Base-by-base conservation (phyloP, 179 eudicot species). In the Corrigiola litoralis region DNA sequence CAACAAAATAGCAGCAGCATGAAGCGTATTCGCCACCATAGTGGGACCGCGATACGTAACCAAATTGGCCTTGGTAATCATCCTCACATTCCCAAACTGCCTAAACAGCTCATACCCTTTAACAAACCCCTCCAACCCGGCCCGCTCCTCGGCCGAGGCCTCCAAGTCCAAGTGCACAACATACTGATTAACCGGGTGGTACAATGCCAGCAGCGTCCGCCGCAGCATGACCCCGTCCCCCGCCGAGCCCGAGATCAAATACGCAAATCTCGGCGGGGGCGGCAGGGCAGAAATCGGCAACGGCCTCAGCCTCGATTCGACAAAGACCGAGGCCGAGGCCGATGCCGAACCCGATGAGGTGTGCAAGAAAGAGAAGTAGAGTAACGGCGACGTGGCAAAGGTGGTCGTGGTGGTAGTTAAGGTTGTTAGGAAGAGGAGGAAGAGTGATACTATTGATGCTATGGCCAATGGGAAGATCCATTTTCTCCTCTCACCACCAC, bases 1-100 rank as follows among this genome's bases (percentile, higher is more conserved):
- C 61, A 92, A 49, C 83, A 92, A 78, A 61, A 92, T 79, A 4
- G 96, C 89, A 12, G 98, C 96, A 3, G 98, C 96, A 61, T 92
- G 98, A 14, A 92, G 83, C 1, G 98, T 92, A 62, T 92, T 92
- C 2, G 96, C 87, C 34, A 92, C 98, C 98, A 92, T 92, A 0
- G 97, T 92, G 0, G 97, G 97, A 0, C 97, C 97, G 0, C 95
- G 61, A 31, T 92, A 92, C 0, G 96, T 89, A 1, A 91, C 83
- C 76, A 92, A 65, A 87, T 92, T 92, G 8, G 96, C 91, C 85
- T 83, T 89, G n/a, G 73, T 73, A 49, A 89, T 89, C 86, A 89
- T 79, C 69, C 73, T 66, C 6, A 92, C 97, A 73, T 92, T 92
- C 18, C 70, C 65, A 66, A 86, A 88, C 41, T 69, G 56, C 14